Evolutionary conservation across 495 filamentous ascomycete species (phyloP).

Genomic region (Hypoxylon crocopeplum): DNA sequence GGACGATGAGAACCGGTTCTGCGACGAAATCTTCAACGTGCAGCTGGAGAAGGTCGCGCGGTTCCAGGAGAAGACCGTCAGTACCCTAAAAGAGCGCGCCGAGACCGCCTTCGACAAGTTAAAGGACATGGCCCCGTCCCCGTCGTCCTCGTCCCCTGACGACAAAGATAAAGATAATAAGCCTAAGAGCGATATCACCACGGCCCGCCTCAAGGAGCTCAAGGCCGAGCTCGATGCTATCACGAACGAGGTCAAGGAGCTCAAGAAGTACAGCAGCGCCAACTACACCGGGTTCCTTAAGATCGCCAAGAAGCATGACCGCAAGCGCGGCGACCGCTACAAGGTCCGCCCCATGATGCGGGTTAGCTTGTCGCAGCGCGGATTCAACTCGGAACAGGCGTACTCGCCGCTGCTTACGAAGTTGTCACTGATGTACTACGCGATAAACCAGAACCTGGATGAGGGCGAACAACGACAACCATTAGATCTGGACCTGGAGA

Average conservation of each 20-base stretch:
- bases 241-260: slow-evolving; percentile 86
- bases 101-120: slow-evolving; percentile 67
- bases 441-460: slow-evolving; percentile 82
- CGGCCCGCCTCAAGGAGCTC: slow-evolving; percentile 69
- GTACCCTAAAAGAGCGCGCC: slow-evolving; percentile 72
- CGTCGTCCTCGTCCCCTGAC: too few species aligned
- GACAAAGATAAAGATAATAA: too few species aligned
- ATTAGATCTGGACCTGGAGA: slow-evolving; percentile 45
- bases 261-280: slow-evolving; percentile 93
- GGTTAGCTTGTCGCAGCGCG: slow-evolving; percentile 81
- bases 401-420: slow-evolving; percentile 89
- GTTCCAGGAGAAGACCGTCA: slow-evolving; percentile 81
- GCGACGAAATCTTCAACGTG: slow-evolving; percentile 90
- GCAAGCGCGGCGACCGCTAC: slow-evolving; percentile 79
- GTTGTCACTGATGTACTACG: slow-evolving; percentile 94
- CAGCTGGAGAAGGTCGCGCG: slow-evolving; percentile 94
- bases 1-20: slow-evolving; percentile 91
- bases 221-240: slow-evolving; percentile 83
- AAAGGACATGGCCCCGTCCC: slow-evolving; percentile 56
- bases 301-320: slow-evolving; percentile 97
- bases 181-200: slow-evolving; percentile 52
- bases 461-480: slow-evolving; percentile 45
- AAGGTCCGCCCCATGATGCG: slow-evolving; percentile 89
- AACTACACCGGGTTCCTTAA: slow-evolving; percentile 99
- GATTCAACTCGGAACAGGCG: slow-evolving; percentile 90